Evolutionary conservation across 1,284 basidiomycete species (phyloP), one percentile per base, ranked within the genome.

Genomic region (Microbotryomycetes sp.): DNA sequence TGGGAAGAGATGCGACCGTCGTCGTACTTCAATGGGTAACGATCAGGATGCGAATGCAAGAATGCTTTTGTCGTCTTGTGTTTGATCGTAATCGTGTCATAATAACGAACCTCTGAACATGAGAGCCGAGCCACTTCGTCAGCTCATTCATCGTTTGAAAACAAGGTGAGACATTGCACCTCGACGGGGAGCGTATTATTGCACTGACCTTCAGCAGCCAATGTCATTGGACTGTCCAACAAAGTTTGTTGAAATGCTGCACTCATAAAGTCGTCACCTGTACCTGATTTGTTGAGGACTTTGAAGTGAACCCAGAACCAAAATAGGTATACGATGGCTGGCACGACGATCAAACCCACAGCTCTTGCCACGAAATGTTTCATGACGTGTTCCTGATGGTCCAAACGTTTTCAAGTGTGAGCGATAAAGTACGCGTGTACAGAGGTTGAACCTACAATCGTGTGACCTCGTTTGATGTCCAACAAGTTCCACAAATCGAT

Each of bases 231-330:
- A 73, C 97, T 98, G 36, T 92, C 93, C 28, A 81, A 76, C 45
- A 99, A 81, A 4, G 93, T 97, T 79, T 98, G 92, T 77, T 99
- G 96, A 84, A 99, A 99, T 7, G 86, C 86, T 14, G 94, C 89
- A 73, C 88, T 92, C 96, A 98, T 98, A 80, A 98, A 99, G 16
- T 82, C 81, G 74, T 98, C 96, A 14, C 96, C 96, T 22, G 93
- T 82, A 31, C 96, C 96, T 26, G 91, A 92, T 69, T 86, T 82
- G n/a, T 80, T 89, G 70, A 98, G 85, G 63, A 97, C 83, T 54
- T 87, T 82, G 73, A 99, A 97, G 76, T 98, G 96, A 25, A 96
- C 79, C 80, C 88, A 98, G 82, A 99, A 98, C 83, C 96, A 92
- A 25, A 87, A 87, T 15, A 98, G 83, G 76, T 99, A 99, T 66